phyloP scores from a whole-genome alignment of 306 rosid species.

The Vicia sativa region DNA sequence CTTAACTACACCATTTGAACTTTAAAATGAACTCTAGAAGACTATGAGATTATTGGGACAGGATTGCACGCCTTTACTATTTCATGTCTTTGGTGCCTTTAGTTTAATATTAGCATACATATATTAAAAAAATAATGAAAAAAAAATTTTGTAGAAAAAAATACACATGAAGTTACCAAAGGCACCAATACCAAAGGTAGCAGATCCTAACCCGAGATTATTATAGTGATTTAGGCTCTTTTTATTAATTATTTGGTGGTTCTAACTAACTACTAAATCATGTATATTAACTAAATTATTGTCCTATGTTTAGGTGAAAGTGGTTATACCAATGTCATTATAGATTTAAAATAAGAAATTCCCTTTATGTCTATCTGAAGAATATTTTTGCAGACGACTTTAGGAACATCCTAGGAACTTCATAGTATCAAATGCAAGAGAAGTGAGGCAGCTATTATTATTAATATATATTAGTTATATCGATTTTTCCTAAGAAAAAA shows the following conservation, averaged over 20 bases:
- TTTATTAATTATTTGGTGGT: constrained; percentile 38
- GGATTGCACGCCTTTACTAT: too few species aligned
- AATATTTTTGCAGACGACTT: neutral
- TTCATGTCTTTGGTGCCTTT: too few species aligned
- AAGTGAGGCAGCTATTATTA: constrained; percentile 9
- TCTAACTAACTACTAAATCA: constrained; percentile 36
- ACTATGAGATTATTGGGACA: too few species aligned
- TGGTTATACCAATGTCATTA: constrained; percentile 43
- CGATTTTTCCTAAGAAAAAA: neutral
- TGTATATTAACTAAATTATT: constrained; percentile 34
- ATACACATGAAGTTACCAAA: too few species aligned
- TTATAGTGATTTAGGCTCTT: constrained; percentile 17
- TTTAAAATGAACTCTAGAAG: constrained; percentile 12
- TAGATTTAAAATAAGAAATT: neutral
- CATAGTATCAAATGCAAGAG: constrained; percentile 6
- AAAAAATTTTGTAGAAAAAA: too few species aligned
- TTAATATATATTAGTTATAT: neutral
- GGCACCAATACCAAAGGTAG: too few species aligned
- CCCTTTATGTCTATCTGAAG: neutral
- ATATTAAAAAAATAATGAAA: too few species aligned
- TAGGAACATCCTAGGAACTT: constrained; percentile 28
- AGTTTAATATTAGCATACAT: too few species aligned
- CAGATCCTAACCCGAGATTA: too few species aligned
- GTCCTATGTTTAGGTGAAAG: constrained; percentile 34
- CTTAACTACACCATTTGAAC: constrained; percentile 1